Conservation (phyloP, 2,329 filamentous ascomycete species). For the Aureobasidium subglaciale region DNA sequence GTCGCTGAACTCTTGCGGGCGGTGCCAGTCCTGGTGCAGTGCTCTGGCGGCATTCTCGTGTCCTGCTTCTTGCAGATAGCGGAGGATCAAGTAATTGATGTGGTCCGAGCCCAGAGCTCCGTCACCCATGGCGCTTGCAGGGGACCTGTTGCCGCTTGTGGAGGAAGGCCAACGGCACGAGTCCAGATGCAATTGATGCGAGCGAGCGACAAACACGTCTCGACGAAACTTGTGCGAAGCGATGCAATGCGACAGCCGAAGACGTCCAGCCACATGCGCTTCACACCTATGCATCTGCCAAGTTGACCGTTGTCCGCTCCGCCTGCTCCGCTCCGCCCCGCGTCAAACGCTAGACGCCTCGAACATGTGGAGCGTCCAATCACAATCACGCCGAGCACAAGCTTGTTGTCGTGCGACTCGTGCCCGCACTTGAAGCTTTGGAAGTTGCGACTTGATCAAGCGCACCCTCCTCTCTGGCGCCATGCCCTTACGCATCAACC, state of each 20-base stretch:
- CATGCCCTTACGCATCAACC: slow-evolving; percentile 79
- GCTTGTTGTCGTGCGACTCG: no score
- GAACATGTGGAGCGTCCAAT: no score
- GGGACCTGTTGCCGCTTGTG: neutral
- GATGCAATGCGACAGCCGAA: neutral
- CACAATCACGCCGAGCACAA: no score
- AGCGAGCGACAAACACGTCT: neutral
- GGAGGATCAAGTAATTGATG: slow-evolving; percentile 64
- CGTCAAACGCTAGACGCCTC: neutral
- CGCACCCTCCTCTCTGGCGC: neutral
- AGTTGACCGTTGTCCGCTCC: neutral
- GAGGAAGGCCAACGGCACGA: neutral
- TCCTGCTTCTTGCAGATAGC: slow-evolving; percentile 42
- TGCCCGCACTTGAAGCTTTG: neutral
- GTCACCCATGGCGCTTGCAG: slow-evolving; percentile 25
- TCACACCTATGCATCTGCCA: no score
- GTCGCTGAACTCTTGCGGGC: slow-evolving; percentile 36
- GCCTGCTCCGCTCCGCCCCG: neutral
- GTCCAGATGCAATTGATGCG: neutral
- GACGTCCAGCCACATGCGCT: no score
- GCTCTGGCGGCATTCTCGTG: slow-evolving; percentile 42
- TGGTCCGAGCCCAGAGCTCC: slow-evolving; percentile 51
- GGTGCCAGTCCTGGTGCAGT: slow-evolving; percentile 56
- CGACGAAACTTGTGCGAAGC: neutral
- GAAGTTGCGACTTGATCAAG: neutral